phyloP scores from a whole-genome alignment of 306 rosid genomes.

The Cicer judaicum region DNA sequence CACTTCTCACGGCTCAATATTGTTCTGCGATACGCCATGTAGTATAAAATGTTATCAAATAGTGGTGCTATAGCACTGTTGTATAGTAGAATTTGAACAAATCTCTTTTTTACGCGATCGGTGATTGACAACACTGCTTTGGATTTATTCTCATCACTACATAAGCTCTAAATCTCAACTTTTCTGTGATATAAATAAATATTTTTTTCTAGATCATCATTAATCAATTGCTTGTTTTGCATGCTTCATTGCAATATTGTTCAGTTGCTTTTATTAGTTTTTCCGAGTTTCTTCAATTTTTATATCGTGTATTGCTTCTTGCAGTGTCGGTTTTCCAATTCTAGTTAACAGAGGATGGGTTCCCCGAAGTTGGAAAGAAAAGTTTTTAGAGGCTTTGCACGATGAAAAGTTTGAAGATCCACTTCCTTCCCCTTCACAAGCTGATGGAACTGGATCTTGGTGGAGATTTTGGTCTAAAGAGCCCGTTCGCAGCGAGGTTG shows the following conservation, averaged over 20 bases:
- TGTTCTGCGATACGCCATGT: too few species aligned
- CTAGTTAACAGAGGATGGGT: slow-evolving; percentile 97
- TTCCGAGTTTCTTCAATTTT: slow-evolving; percentile 41
- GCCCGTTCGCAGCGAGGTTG: slow-evolving; percentile 61
- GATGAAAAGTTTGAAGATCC: slow-evolving; percentile 48
- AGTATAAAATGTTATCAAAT: too few species aligned
- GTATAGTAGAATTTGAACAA: too few species aligned
- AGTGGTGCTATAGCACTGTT: too few species aligned
- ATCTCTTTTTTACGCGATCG: too few species aligned
- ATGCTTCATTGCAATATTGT: slow-evolving; percentile 7
- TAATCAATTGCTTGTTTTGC: slow-evolving; percentile 16
- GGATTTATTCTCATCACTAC: not conserved
- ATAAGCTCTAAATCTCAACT: not conserved
- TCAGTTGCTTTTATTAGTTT: slow-evolving; percentile 15
- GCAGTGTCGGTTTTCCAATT: slow-evolving; percentile 71
- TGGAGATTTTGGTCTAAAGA: slow-evolving; percentile 83
- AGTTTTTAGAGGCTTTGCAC: slow-evolving; percentile 52
- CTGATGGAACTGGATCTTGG: slow-evolving; percentile 67
- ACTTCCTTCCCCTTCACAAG: slow-evolving; percentile 48
- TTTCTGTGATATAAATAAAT: not conserved
- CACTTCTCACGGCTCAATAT: slow-evolving; percentile 19
- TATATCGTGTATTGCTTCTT: slow-evolving; percentile 39
- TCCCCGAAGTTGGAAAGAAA: slow-evolving; percentile 91
- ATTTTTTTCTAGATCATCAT: slow-evolving; percentile 9
- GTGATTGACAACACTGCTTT: not conserved